Evolutionary conservation across 1,139 yeast genomes (phyloP).

Genomic region (Diutina sp.): DNA sequence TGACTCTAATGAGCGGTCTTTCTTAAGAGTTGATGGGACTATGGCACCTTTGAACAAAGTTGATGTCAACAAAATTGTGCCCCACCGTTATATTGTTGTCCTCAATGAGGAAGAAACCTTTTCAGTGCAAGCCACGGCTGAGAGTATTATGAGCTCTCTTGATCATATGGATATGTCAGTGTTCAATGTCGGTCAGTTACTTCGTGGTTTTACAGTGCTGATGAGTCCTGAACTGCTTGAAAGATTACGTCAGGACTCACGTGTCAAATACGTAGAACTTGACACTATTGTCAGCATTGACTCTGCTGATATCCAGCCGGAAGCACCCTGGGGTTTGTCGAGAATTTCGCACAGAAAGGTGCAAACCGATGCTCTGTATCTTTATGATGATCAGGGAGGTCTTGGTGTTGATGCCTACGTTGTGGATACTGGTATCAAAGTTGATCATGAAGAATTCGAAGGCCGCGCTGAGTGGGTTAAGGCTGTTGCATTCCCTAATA

Average conservation of each 20-base stretch:
- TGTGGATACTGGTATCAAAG: slow-evolving; percentile 30
- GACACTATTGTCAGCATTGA: neutral
- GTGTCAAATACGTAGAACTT: neutral
- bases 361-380: slow-evolving; percentile 9
- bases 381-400: slow-evolving; percentile 27
- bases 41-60: neutral
- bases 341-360: slow-evolving; percentile 12
- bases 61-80: neutral
- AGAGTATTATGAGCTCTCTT: neutral
- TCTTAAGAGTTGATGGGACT: neutral
- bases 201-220: neutral
- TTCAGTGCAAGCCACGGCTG: neutral
- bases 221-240: neutral
- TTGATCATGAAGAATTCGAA: slow-evolving; percentile 26
- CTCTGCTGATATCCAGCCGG: neutral
- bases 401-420: slow-evolving; percentile 32
- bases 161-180: neutral
- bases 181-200: neutral
- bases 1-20: too few species aligned
- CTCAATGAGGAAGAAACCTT: neutral
- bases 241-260: neutral
- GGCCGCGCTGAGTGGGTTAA: slow-evolving; percentile 33
- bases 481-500: slow-evolving; percentile 24
- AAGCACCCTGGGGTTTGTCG: slow-evolving; percentile 3
- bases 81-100: neutral